Conservation (phyloP, 306 rosid genomes). For the Vigna radiata region DNA sequence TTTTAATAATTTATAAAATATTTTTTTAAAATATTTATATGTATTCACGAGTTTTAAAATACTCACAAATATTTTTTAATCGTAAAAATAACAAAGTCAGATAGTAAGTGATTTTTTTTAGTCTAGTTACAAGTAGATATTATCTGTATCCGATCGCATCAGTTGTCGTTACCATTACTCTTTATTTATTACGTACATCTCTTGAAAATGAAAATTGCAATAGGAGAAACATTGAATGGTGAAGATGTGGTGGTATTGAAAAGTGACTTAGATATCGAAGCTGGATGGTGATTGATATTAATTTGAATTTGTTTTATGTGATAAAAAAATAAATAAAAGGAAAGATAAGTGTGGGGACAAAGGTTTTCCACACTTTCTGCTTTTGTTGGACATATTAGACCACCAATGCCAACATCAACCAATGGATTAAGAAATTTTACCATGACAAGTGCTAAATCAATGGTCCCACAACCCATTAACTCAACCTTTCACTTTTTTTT, state of each 20-base stretch:
- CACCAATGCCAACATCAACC: neutral
- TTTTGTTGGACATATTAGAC: constrained; percentile 53
- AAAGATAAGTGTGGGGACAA: constrained; percentile 45
- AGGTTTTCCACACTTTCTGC: constrained; percentile 46
- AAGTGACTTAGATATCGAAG: neutral
- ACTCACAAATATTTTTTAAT: too few relatives aligned
- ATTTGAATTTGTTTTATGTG: constrained; percentile 25
- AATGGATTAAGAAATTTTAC: constrained; percentile 1
- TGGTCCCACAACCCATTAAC: constrained; percentile 2
- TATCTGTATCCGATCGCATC: too few relatives aligned
- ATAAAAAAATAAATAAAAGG: neutral
- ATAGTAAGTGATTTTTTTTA: too few relatives aligned
- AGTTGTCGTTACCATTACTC: too few relatives aligned
- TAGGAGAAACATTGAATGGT: neutral
- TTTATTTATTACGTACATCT: neutral
- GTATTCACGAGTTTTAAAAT: too few relatives aligned
- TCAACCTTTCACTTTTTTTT: neutral
- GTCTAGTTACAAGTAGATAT: too few relatives aligned
- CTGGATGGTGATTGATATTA: constrained; percentile 9
- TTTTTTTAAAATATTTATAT: too few relatives aligned
- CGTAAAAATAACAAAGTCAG: too few relatives aligned
- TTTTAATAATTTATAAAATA: too few relatives aligned
- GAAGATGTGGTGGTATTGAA: neutral
- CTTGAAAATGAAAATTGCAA: neutral
- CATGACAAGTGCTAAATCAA: neutral